These are phyloP conservation scores for Monosporozyma yasuniensis DNA, from an alignment of 805 yeast genomes.

Conservation along the genomic window DNA sequence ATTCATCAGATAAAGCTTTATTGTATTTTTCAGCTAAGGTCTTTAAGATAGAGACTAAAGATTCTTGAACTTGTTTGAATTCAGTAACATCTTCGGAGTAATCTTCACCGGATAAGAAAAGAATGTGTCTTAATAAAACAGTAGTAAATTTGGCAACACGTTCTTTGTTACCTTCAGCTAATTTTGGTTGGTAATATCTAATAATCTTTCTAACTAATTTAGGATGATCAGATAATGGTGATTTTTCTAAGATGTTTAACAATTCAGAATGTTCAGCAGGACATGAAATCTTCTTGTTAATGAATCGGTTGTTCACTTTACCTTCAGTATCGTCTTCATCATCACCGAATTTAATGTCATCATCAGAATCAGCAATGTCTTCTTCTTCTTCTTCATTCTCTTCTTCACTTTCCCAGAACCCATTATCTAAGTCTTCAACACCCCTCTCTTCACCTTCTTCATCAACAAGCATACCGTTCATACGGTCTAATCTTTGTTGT, in stretches of 20 bases:
- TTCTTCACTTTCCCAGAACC: constrained; percentile 55
- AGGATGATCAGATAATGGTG: constrained; percentile 37
- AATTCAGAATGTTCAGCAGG: constrained; percentile 43
- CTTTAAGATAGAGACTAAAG: constrained; percentile 41
- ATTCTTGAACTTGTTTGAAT: constrained; percentile 33
- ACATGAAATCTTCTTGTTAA: constrained; percentile 31
- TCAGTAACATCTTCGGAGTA: constrained; percentile 29
- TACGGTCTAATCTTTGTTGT: constrained; percentile 59
- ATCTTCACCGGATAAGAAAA: constrained; percentile 39
- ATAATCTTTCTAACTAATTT: constrained; percentile 47
- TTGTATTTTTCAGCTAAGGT: constrained; percentile 58
- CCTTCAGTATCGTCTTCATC: constrained; percentile 15
- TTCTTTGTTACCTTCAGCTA: constrained; percentile 75
- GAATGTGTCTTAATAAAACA: constrained; percentile 53
- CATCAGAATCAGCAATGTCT: constrained; percentile 35
- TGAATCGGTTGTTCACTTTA: constrained; percentile 3
- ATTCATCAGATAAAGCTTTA: constrained; percentile 50
- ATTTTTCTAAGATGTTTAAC: constrained; percentile 27
- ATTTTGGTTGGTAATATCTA: constrained; percentile 59
- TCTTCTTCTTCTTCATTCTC: constrained; percentile 29
- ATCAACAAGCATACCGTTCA: constrained; percentile 55
- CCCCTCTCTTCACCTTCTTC: constrained; percentile 37
- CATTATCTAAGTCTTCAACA: constrained; percentile 64
- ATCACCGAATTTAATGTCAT: constrained; percentile 30
- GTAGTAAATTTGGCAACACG: constrained; percentile 55